Base-by-base conservation (phyloP, 345 rosid genomes). In the Camelina sativa region DNA sequence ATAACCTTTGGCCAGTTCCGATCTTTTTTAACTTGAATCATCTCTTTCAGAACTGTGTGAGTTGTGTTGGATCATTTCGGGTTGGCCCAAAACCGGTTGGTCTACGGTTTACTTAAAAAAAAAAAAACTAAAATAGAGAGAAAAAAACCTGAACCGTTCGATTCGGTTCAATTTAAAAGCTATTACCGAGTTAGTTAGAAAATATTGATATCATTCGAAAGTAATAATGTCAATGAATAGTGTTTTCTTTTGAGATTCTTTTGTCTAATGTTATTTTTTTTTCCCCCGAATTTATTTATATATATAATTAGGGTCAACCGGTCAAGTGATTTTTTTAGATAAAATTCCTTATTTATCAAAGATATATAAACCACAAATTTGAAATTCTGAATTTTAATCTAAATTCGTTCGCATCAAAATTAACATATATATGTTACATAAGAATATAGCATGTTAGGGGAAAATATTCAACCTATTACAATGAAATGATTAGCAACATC, bases 21-120 rank as follows among this genome's bases (percentile, higher is more conserved):
- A 73, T 56, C 35, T 67, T 7, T 25, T 73, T 25, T 34, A 16
- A 56, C 40, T 30, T 13, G 38, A 62, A 62, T 25, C 55, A 15
- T 28, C 59, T 68, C 63, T 50, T 47, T 40, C 54, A 64, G 61
- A 22, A 59, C 73, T 43, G 16, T 59, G 41, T 59, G 62, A 40
- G 57, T 38, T 48, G 62, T 13, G 44, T 58, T 47, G 76, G 71
- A 41, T 54, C 25, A 43, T 28, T 4, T 44, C 30, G 52, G 35
- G 40, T 57, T 56, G 52, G 22, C 52, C 53, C 38, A 62, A 51
- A 6, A 32, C 37, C 9, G 37, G 58, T 61, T 43, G 13, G 10
- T 46, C 32, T 0, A 3, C 59, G 66, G 67, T 25, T 74, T n/a
- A 15, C 12, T 15, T 38, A 19, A 37, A 38, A 25, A 19, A 37